Base-by-base conservation (phyloP, 495 filamentous ascomycete species). In the Geopyxis carbonaria region DNA sequence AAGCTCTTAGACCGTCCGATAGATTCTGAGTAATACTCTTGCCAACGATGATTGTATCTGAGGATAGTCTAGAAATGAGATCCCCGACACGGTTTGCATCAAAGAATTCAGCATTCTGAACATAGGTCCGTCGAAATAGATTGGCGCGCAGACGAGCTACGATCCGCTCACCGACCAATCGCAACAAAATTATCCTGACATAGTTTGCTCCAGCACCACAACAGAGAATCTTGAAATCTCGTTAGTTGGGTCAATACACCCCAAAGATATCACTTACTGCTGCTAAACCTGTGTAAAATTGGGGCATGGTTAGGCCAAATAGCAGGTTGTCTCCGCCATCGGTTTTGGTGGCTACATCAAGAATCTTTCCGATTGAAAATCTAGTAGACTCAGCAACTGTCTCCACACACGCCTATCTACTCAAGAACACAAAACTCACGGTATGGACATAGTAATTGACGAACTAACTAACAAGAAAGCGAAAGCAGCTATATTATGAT, bases 21-120 rank as follows among this genome's bases (percentile, higher is more conserved):
- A 97, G 62, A 54, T 97, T 97, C 48, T 95, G 89, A 7, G 91
- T 95, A 49, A 97, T 91, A 58, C 82, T 91, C 62, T 97, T 97
- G 47, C 86, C 89, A 22, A 95, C 87, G 46, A 97, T 86, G 47
- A 95, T 78, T 1, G 89, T 94, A 55, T 97, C 89, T 6, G 85
- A 93, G 50, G 85, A 82, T 15, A 97, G 74, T 10, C 89, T 74
- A 33, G 87, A 94, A 50, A 95, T 93, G 48, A 97, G 61, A 55
- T 97, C 89, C 46, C 89, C 89, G 25, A 93, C 84, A 14, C 91
- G 70, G 61, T 97, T 97, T 25, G 89, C 89, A 56, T 97, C 89
- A 56, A 95, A 97, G 64, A 97, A 97, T 55, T 97, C 89, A 42
- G 91, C 91, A 58, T 97, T 84, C 53, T 97, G 89, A 15, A 84